These are phyloP conservation scores for Mycena venus DNA, from an alignment of 768 basidiomycete species.

Conservation along the genomic window DNA sequence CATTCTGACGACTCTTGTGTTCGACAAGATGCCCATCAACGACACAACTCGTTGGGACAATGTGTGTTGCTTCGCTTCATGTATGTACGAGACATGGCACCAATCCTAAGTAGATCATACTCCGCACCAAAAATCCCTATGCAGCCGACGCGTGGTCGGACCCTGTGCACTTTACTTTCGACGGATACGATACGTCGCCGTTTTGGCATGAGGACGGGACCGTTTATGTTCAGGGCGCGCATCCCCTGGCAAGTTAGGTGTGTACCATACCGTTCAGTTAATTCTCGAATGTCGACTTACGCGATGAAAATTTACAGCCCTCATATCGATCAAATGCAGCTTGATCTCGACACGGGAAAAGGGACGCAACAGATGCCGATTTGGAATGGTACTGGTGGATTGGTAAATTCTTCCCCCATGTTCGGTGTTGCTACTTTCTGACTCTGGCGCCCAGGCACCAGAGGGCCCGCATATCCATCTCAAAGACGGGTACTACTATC, in stretches of 20 bases:
- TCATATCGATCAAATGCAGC: slow-evolving; percentile 38
- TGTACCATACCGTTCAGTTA: not conserved
- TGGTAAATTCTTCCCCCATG: slow-evolving; percentile 1
- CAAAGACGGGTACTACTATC: slow-evolving; percentile 49
- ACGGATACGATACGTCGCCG: slow-evolving; percentile 49
- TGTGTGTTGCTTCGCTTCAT: slow-evolving; percentile 18
- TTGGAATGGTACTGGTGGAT: slow-evolving; percentile 44
- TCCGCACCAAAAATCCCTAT: slow-evolving; percentile 39
- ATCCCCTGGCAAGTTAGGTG: slow-evolving; percentile 39
- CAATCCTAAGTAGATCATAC: slow-evolving; percentile 31
- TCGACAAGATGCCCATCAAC: slow-evolving; percentile 35
- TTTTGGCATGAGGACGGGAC: slow-evolving; percentile 50
- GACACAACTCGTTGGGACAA: slow-evolving; percentile 42
- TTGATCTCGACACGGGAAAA: slow-evolving; percentile 39
- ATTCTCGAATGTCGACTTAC: not conserved
- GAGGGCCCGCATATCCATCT: slow-evolving; percentile 44
- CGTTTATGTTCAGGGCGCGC: slow-evolving; percentile 46
- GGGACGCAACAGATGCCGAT: slow-evolving; percentile 34
- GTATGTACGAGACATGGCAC: not conserved
- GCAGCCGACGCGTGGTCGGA: slow-evolving; percentile 43
- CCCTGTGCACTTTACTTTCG: slow-evolving; percentile 47
- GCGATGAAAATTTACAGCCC: slow-evolving; percentile 30
- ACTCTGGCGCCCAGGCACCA: slow-evolving; percentile 30
- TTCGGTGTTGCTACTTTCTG: not conserved
- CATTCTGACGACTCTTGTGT: slow-evolving; percentile 42